Conservation (phyloP, 2,329 filamentous ascomycete species). For the Aspergillus thermomutatus region DNA sequence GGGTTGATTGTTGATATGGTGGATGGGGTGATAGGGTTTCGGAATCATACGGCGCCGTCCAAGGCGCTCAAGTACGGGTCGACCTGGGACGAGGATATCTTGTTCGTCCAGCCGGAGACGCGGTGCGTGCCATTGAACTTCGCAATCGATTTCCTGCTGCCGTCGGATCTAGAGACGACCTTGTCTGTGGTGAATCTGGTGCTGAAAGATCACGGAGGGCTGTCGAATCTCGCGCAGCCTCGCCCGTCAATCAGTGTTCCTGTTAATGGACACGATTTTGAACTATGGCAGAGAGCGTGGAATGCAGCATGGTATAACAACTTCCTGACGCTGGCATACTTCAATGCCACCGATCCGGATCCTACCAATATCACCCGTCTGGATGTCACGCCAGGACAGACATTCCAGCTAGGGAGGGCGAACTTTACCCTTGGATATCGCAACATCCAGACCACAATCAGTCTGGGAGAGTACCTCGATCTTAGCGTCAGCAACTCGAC, state of each 20-base stretch:
- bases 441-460: slow-evolving; percentile 5
- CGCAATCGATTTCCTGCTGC: slow-evolving; percentile 41
- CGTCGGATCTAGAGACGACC: slow-evolving; percentile 1
- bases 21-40: slow-evolving; percentile 44
- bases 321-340: slow-evolving; percentile 35
- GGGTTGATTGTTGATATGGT: slow-evolving; percentile 44
- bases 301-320: slow-evolving; percentile 46
- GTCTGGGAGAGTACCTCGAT: slow-evolving; percentile 7
- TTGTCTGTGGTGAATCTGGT: slow-evolving; percentile 20
- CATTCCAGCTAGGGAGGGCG: not conserved
- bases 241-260: slow-evolving; percentile 30
- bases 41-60: slow-evolving; percentile 45
- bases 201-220: slow-evolving; percentile 45
- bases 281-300: slow-evolving; percentile 41
- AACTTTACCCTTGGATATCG: slow-evolving; percentile 20
- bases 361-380: slow-evolving; percentile 25
- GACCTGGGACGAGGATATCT: slow-evolving; percentile 47
- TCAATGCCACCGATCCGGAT: slow-evolving; percentile 40
- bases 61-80: slow-evolving; percentile 31
- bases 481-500: not conserved
- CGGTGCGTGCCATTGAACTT: slow-evolving; percentile 41
- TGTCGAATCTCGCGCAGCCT: slow-evolving; percentile 35
- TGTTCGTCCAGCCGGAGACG: slow-evolving; percentile 48
- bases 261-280: slow-evolving; percentile 34
- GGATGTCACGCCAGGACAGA: not conserved